phyloP scores from a whole-genome alignment of 2,329 filamentous ascomycete species.

The Trichoderma simmonsii region DNA sequence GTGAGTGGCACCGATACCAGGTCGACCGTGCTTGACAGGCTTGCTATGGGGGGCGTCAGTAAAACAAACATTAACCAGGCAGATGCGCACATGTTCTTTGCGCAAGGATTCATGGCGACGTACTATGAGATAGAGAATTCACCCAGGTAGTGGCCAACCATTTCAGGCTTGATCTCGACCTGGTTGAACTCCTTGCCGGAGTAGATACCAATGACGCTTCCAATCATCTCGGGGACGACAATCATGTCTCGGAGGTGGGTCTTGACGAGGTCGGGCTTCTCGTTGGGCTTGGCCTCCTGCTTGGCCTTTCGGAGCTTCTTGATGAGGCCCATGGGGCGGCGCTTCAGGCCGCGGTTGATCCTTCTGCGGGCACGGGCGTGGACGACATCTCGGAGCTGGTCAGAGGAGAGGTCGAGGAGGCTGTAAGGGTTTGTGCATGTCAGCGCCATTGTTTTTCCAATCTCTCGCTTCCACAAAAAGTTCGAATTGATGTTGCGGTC shows the following conservation, averaged over 20 bases:
- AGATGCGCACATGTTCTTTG: background rate
- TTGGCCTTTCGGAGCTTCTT: conserved; percentile 99
- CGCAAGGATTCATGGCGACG: conserved; percentile 40
- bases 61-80: background rate
- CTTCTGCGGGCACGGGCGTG: conserved; percentile 97
- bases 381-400: conserved; percentile 98
- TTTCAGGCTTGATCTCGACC: conserved; percentile 99
- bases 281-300: conserved; percentile 98
- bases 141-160: conserved; percentile 99
- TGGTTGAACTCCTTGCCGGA: conserved; percentile 99
- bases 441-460: background rate
- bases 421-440: conserved; percentile 45
- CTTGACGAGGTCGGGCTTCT: conserved; percentile 99
- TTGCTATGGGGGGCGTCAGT: conserved; percentile 67
- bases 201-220: conserved; percentile 98
- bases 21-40: conserved; percentile 99
- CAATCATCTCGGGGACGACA: conserved; percentile 99
- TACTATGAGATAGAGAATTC: conserved; percentile 99
- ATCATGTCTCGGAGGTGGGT: conserved; percentile 99
- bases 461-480: background rate
- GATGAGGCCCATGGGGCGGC: conserved; percentile 99
- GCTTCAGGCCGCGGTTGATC: conserved; percentile 99
- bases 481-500: background rate
- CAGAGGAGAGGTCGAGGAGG: conserved; percentile 97
- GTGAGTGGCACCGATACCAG: conserved; percentile 99